These are phyloP conservation scores for Camellia sinensis DNA, from an alignment of 148 eudicot genomes.

Conservation along the genomic window DNA sequence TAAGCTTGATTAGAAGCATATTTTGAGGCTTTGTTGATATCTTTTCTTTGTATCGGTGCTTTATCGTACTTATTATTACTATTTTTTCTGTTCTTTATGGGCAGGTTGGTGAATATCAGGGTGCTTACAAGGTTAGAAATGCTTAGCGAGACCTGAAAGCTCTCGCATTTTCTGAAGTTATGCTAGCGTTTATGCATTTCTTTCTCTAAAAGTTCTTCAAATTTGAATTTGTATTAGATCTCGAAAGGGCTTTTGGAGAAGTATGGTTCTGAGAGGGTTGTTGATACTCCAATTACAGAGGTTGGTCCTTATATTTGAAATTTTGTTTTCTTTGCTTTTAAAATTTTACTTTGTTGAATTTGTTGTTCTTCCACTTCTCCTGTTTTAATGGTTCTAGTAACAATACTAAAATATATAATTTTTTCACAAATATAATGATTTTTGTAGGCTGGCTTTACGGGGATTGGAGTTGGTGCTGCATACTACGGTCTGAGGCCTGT, in stretches of 20 bases:
- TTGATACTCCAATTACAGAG: slow-evolving; percentile 74
- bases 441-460: slow-evolving; percentile 93
- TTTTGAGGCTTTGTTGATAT: background rate
- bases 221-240: slow-evolving; percentile 33
- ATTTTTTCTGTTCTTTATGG: slow-evolving; percentile 14
- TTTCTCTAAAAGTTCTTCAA: slow-evolving; percentile 2
- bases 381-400: background rate
- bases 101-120: slow-evolving; percentile 78
- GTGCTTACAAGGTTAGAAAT: slow-evolving; percentile 65
- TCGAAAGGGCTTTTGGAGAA: slow-evolving; percentile 67
- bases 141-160: background rate
- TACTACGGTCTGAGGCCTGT: slow-evolving; percentile 82
- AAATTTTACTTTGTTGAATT: background rate
- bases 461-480: slow-evolving; percentile 99
- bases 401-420: background rate
- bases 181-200: background rate
- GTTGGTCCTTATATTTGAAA: slow-evolving; percentile 20
- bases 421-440: background rate
- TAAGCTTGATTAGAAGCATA: background rate
- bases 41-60: slow-evolving; percentile 2
- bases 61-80: background rate
- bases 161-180: background rate
- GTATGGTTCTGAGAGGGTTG: slow-evolving; percentile 66
- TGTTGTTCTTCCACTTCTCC: background rate
- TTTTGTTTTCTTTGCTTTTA: background rate